phyloP scores from a whole-genome alignment of 2,329 filamentous ascomycete species.

The Fusarium musae region DNA sequence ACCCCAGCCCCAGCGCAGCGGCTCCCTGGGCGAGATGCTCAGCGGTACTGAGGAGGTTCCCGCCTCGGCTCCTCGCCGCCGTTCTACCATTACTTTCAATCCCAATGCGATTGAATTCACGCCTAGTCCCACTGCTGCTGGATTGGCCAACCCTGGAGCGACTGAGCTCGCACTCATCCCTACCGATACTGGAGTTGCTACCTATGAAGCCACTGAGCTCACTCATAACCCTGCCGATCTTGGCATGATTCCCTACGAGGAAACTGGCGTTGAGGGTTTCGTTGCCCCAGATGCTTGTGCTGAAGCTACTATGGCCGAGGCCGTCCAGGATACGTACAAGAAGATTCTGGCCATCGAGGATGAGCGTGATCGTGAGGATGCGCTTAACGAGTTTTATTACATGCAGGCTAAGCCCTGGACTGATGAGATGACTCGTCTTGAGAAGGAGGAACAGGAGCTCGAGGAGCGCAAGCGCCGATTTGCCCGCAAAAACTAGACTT shows the following conservation, averaged over 20 bases:
- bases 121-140: background rate
- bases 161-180: background rate
- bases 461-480: background rate
- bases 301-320: background rate
- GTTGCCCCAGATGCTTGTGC: background rate
- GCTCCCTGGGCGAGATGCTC: background rate
- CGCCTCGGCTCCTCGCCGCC: background rate
- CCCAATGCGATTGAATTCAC: background rate
- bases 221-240: background rate
- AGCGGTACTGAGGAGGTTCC: background rate
- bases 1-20: rapidly evolving
- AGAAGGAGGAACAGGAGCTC: background rate
- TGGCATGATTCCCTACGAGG: background rate
- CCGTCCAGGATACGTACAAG: rapidly evolving
- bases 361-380: background rate
- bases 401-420: background rate
- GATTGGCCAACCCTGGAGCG: background rate
- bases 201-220: background rate
- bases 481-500: background rate
- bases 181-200: no score
- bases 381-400: background rate
- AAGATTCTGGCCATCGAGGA: background rate
- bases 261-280: background rate
- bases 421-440: background rate
- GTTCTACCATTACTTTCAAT: background rate